Percentiles rank a stretch among this genome's conserved stretches.
Evolutionary conservation across 176 grass and related monocot species (phyloP).

Genomic region (Cenchrus purpureus): DNA sequence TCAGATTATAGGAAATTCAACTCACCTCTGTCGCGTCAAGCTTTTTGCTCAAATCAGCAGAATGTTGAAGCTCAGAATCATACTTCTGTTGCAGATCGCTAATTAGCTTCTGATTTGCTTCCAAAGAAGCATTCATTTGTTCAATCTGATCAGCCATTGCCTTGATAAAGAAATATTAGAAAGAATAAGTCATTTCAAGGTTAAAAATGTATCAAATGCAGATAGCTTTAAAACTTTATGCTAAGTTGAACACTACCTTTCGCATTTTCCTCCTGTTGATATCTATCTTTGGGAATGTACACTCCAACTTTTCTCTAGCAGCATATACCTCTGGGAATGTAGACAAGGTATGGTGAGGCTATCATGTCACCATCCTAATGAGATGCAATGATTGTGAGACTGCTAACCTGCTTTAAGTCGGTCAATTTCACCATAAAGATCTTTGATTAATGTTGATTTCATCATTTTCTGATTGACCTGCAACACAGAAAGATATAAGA

Average conservation of each 20-base stretch:
- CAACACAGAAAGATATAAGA: conserved; percentile 19
- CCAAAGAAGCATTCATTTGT: conserved; percentile 65
- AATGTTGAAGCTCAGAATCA: conserved; percentile 69
- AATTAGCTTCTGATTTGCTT: conserved; percentile 80
- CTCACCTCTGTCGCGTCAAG: conserved; percentile 80
- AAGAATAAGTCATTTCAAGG: conserved; percentile 21
- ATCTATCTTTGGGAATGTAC: conserved; percentile 96
- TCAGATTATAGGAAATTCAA: background rate
- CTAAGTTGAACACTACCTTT: conserved; percentile 66
- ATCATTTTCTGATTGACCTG: conserved; percentile 99
- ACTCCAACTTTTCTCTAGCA: conserved; percentile 92
- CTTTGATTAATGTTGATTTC: conserved; percentile 99
- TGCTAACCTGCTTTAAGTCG: conserved; percentile 88
- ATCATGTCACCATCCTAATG: conserved; percentile 25
- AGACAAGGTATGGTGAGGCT: conserved; percentile 34
- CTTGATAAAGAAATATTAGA: conserved; percentile 52
- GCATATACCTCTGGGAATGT: conserved; percentile 87
- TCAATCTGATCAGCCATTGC: conserved; percentile 91
- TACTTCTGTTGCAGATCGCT: conserved; percentile 81
- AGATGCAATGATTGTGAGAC: background rate
- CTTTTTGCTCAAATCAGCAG: conserved; percentile 68
- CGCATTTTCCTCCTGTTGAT: conserved; percentile 79
- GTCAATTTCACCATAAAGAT: conserved; percentile 98
- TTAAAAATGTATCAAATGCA: background rate
- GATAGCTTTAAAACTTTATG: conserved; percentile 16